These are phyloP conservation scores for Ajuga chamaepitys DNA, from an alignment of 257 asterid genomes.

Conservation along the genomic window DNA sequence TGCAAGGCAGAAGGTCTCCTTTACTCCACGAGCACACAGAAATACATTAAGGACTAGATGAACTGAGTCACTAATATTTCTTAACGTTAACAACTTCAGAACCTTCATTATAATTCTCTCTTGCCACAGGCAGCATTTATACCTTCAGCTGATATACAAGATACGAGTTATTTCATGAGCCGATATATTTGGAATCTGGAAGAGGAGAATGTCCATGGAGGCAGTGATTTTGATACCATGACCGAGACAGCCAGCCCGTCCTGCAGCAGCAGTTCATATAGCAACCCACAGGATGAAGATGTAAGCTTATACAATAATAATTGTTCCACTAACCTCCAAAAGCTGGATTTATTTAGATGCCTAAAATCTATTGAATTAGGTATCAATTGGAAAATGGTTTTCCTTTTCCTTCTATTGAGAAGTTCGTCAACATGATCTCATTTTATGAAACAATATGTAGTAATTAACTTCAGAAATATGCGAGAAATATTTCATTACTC, in stretches of 20 bases:
- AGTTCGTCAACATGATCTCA: neutral
- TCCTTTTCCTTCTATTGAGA: neutral
- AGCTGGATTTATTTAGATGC: neutral
- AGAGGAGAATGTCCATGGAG: constrained; percentile 62
- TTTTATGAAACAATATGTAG: neutral
- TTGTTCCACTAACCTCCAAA: constrained; percentile 1
- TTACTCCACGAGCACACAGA: neutral
- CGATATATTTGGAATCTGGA: constrained; percentile 93
- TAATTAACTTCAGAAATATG: constrained; percentile 1
- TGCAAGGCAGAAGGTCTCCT: constrained; percentile 81
- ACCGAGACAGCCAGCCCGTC: constrained; percentile 67
- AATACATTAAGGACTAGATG: neutral
- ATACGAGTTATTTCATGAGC: constrained; percentile 96
- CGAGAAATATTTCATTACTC: neutral
- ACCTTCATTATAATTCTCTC: constrained; percentile 7
- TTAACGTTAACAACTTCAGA: neutral
- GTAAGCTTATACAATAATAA: constrained; percentile 30
- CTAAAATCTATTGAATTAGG: neutral
- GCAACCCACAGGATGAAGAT: constrained; percentile 73
- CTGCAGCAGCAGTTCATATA: constrained; percentile 70
- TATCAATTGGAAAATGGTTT: neutral
- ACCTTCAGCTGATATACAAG: constrained; percentile 76
- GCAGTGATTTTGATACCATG: constrained; percentile 74
- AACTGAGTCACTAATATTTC: neutral
- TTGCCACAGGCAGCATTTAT: constrained; percentile 79